Base-by-base conservation (phyloP, 1,284 basidiomycete genomes). In the Vanrija sp. region DNA sequence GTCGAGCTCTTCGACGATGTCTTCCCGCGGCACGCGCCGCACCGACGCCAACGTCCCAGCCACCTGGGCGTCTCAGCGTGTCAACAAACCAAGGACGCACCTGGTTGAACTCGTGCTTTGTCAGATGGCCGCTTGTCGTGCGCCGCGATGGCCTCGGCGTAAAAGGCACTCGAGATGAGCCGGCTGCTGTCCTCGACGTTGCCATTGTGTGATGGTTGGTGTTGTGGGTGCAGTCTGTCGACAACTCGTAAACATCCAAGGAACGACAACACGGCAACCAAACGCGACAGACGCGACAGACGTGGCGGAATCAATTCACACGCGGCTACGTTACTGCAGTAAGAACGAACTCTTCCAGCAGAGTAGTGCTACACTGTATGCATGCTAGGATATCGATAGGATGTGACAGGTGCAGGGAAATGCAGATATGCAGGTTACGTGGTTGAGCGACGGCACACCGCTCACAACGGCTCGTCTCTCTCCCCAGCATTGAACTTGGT, bases 1-100 rank as follows among this genome's bases (percentile, higher is more conserved):
- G 38, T 77, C 74, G 19, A 72, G 62, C 44, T 78, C 72, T 38
- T 73, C 72, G 28, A 73, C 49, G n/a, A 76, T 72, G 16, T 64
- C 63, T 15, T 62, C 63, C 6, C 73, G 68, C 23, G 63, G 62
- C 23, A 73, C 71, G 39, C 69, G 69, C 39, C 71, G 57, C 10
- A 71, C 66, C 0, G 71, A 70, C 19, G 73, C 73, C 3, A 74
- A 53, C 5, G 71, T 74, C 6, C 61, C 65, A 2, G 69, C 65
- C 43, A 70, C 66, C 69, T 73, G 38, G 5, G 26, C 9, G 9
- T 40, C 7, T 12, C 19, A 40, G 29, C 19, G 15, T 34, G 29
- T 14, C 46, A 58, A 46, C 47, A 43, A 25, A 47, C 46, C 21
- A 40, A 16, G 23, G 55, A 67, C 69, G 60, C 55, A 74, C 65